Conservation (phyloP, 2,329 filamentous ascomycete genomes). For the Fusarium pseudoanthophilum region DNA sequence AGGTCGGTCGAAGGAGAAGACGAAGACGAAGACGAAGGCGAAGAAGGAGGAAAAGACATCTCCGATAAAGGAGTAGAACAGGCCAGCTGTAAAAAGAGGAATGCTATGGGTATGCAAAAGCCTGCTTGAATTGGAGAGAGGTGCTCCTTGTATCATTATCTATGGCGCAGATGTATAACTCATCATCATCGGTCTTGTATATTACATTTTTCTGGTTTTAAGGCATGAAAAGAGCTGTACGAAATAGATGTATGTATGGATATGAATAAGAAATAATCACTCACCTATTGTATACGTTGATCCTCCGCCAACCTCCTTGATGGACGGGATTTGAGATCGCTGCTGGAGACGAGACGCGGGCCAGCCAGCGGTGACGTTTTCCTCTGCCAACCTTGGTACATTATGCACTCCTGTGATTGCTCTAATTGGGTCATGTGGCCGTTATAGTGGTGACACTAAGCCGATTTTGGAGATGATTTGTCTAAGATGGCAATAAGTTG, state of each 20-base stretch:
- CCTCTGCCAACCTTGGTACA: not conserved
- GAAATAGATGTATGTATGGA: not conserved
- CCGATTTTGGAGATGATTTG: constrained; percentile 9
- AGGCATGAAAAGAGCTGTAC: not conserved
- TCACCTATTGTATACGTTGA: not conserved
- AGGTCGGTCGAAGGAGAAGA: not conserved
- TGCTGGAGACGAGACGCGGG: not conserved
- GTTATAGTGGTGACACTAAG: constrained; percentile 15
- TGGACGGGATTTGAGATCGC: not conserved
- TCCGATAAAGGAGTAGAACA: not conserved
- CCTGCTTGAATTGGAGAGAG: constrained; percentile 4
- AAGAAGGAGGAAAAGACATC: not conserved
- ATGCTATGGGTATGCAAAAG: not conserved
- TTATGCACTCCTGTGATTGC: not conserved
- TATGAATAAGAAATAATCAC: not conserved
- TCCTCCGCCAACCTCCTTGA: not conserved
- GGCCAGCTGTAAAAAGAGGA: not conserved
- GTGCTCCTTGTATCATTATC: constrained; percentile 28
- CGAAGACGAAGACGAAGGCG: not conserved
- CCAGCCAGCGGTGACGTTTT: constrained; percentile 32
- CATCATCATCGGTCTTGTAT: constrained; percentile 15
- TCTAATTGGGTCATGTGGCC: constrained; percentile 34
- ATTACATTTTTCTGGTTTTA: not conserved
- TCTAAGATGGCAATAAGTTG: not conserved
- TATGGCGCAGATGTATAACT: constrained; percentile 3